Conservation (phyloP, 208 protist genomes). For the Trypanosoma avium region DNA sequence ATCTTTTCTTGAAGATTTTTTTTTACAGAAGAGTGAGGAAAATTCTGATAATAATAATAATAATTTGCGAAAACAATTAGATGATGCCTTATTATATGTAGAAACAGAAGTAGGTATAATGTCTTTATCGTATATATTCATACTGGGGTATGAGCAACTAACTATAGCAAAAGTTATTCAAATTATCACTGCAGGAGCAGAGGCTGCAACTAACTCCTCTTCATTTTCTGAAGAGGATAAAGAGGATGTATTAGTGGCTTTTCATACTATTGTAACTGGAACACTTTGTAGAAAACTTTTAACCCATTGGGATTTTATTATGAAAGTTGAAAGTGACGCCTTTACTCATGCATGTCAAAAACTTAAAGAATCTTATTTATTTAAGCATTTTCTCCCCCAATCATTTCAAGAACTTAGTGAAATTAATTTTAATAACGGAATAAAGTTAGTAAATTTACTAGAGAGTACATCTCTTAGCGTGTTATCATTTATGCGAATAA, state of each 20-base stretch:
- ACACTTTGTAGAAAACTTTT: conserved; percentile 3
- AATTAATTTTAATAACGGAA: background rate
- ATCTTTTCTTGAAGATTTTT: conserved; percentile 6
- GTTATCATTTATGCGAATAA: conserved; percentile 16
- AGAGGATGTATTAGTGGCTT: conserved; percentile 9
- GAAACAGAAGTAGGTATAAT: conserved; percentile 20
- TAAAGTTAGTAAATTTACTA: background rate
- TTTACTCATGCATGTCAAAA: conserved; percentile 10
- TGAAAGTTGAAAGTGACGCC: conserved; percentile 2
- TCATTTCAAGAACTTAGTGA: background rate
- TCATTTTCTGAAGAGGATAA: conserved; percentile 2
- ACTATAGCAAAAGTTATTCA: conserved; percentile 14
- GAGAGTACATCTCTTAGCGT: conserved; percentile 2
- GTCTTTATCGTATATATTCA: conserved; percentile 9
- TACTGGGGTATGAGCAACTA: conserved; percentile 10
- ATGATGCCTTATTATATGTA: conserved; percentile 8
- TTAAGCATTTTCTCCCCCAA: conserved; percentile 4
- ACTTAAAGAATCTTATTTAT: conserved; percentile 1
- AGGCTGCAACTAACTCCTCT: background rate
- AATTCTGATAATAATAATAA: background rate
- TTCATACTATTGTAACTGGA: conserved; percentile 12
- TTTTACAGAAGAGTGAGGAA: background rate
- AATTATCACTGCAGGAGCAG: conserved; percentile 1
- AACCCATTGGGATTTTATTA: conserved; percentile 13
- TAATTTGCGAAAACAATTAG: background rate